Conservation (phyloP, 306 rosid genomes). For the Cercis canadensis region DNA sequence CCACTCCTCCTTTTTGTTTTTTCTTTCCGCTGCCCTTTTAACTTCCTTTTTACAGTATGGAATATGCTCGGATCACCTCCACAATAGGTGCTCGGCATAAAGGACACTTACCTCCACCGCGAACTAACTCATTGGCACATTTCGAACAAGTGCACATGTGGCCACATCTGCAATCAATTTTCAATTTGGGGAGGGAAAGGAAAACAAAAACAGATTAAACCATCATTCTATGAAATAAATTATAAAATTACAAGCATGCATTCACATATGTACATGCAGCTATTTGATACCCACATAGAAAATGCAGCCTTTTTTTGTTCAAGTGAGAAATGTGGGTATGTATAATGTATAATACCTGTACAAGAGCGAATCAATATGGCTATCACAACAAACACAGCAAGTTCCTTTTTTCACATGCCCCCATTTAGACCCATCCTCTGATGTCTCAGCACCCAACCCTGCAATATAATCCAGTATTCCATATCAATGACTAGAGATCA, state of each 20-base stretch:
- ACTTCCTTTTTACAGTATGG: slow-evolving; percentile 85
- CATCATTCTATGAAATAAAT: not conserved
- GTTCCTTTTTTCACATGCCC: slow-evolving; percentile 98
- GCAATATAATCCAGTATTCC: slow-evolving; percentile 34
- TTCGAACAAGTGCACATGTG: slow-evolving; percentile 99
- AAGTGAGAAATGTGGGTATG: not conserved
- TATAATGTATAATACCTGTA: slow-evolving; percentile 74
- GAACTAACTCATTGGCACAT: slow-evolving; percentile 94
- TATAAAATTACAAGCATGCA: not conserved
- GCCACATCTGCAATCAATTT: slow-evolving; percentile 80
- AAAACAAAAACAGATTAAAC: slow-evolving; percentile 15
- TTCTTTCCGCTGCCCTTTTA: slow-evolving; percentile 40
- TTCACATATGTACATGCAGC: too few species aligned
- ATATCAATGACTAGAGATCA: slow-evolving; percentile 10
- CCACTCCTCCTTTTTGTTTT: slow-evolving; percentile 18
- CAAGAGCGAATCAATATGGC: slow-evolving; percentile 94
- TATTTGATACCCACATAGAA: not conserved
- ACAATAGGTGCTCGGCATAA: slow-evolving; percentile 97
- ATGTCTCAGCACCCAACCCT: slow-evolving; percentile 84
- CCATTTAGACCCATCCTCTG: slow-evolving; percentile 97
- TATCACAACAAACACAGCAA: slow-evolving; percentile 98
- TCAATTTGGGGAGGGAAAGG: slow-evolving; percentile 33
- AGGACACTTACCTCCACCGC: slow-evolving; percentile 99
- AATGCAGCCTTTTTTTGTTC: slow-evolving; percentile 17
- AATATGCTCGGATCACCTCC: slow-evolving; percentile 99